Evolutionary conservation across 2,329 filamentous ascomycete genomes (phyloP).

Genomic region (Sporothrix curviconia): DNA sequence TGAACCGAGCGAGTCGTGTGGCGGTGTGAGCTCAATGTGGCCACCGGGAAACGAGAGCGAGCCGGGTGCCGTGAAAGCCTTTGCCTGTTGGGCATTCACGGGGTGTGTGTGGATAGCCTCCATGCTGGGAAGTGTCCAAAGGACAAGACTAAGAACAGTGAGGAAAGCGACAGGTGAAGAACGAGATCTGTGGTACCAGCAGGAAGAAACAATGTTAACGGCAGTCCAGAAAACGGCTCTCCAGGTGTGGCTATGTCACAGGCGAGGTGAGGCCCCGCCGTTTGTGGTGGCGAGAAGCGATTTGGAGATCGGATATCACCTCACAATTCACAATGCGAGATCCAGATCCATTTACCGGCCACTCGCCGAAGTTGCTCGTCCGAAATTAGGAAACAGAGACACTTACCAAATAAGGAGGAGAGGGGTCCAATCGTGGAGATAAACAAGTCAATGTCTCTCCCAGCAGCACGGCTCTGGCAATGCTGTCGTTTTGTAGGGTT

Average conservation of each 20-base stretch:
- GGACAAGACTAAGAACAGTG: slow-evolving; percentile 7
- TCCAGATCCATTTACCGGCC: too few species aligned
- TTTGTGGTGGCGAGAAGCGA: too few species aligned
- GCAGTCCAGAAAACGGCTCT: too few species aligned
- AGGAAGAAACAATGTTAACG: too few species aligned
- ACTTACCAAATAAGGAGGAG: slow-evolving; percentile 56
- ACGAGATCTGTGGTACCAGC: not conserved
- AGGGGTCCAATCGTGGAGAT: too few species aligned
- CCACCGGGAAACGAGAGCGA: slow-evolving; percentile 89
- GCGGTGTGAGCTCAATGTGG: slow-evolving; percentile 74
- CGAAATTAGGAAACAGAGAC: too few species aligned
- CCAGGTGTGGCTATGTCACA: too few species aligned
- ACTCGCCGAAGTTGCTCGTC: too few species aligned
- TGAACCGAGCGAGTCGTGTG: slow-evolving; percentile 41
- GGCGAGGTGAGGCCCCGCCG: too few species aligned
- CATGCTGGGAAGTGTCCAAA: slow-evolving; percentile 44
- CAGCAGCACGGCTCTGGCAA: slow-evolving; percentile 28
- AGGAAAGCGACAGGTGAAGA: not conserved
- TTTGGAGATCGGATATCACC: too few species aligned
- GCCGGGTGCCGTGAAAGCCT: slow-evolving; percentile 87
- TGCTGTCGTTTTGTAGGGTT: too few species aligned
- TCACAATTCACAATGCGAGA: too few species aligned
- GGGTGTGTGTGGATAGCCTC: slow-evolving; percentile 89
- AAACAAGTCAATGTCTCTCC: slow-evolving; percentile 99
- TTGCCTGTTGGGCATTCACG: slow-evolving; percentile 83